phyloP scores from a whole-genome alignment of 192 early-diverging fungal genomes.

The Lobosporangium transversale region DNA sequence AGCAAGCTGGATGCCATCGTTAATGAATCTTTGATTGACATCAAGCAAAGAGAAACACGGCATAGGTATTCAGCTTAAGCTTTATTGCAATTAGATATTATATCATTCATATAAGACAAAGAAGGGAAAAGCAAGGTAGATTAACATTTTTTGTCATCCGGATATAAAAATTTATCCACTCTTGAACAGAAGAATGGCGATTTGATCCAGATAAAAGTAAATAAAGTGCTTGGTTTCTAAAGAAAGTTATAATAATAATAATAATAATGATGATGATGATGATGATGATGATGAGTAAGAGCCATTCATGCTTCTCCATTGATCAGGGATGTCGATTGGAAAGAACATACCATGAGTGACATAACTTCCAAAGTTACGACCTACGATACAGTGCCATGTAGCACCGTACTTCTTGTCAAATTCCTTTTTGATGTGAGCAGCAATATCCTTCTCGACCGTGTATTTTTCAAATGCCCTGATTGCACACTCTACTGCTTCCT shows the following conservation, averaged over 20 bases:
- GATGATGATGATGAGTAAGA: no score
- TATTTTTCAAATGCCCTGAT: conserved; percentile 90
- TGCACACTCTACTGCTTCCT: conserved; percentile 88
- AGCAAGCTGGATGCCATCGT: no score
- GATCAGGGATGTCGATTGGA: no score
- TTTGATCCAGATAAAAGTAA: conserved; percentile 97
- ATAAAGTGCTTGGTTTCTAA: conserved; percentile 93
- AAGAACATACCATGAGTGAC: conserved; percentile 87
- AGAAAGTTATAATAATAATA: background rate
- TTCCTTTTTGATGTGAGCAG: conserved; percentile 95
- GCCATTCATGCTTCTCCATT: no score
- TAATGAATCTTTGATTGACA: no score
- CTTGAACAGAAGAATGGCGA: conserved; percentile 97
- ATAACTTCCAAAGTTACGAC: conserved; percentile 98
- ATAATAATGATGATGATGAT: no score
- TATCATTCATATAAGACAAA: no score
- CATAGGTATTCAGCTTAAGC: no score
- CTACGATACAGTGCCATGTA: conserved; percentile 99
- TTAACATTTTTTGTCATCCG: no score
- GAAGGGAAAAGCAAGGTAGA: no score
- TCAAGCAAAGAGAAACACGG: no score
- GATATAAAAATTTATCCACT: conserved; percentile 78
- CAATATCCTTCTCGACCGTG: conserved; percentile 98
- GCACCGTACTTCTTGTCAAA: conserved; percentile 98
- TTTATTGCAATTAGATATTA: no score